Evolutionary conservation across 192 early-diverging fungal species (phyloP), one percentile per base, ranked within the genome.

Genomic region (Chytriomyces confervae): DNA sequence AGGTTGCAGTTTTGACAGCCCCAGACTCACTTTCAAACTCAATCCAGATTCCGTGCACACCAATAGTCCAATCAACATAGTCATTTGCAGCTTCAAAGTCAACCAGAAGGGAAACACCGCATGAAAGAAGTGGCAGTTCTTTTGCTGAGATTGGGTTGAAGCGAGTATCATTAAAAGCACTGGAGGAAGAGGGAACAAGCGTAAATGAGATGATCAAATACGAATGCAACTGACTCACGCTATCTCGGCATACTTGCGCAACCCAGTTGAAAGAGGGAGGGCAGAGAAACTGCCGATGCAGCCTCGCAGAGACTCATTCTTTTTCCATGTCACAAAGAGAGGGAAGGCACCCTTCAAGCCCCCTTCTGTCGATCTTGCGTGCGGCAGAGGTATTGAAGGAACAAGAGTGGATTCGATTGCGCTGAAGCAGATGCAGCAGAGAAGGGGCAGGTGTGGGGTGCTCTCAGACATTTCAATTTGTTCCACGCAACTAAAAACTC

Each of bases 41-140:
- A 46, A 98, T 96, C 93, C 95, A 94, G 53, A 98, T 93, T 6
- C 97, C 97, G 84, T 98, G 97, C 11, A 72, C 85, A 20, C 97
- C 97, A 65, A 96, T 73, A 69, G 92, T 91, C 97, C 97, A 98
- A 81, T 98, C 97, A 44, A 91, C 77, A 72, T 91, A 92, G 76
- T 92, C 80, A 7, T 77, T 71, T 13, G 27, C 20, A 0, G 77
- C 94, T 77, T 99, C 97, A 89, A 99, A 99, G 50, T 96, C 81
- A 7, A 90, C 92, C 60, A 99, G 81, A 36, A 99, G 85, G 27
- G 95, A 97, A 0, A 99, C 94, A 4, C 87, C 89, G 79, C 95
- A 96, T 18, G 81, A 64, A 2, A 99, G 81, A 27, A 69, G 61
- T 0, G 88, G 80, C 7, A 97, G 63, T 81, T 99, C 97, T 7